phyloP scores from a whole-genome alignment of 108 stramenopile genomes.

The Aurantiochytrium sp. region DNA sequence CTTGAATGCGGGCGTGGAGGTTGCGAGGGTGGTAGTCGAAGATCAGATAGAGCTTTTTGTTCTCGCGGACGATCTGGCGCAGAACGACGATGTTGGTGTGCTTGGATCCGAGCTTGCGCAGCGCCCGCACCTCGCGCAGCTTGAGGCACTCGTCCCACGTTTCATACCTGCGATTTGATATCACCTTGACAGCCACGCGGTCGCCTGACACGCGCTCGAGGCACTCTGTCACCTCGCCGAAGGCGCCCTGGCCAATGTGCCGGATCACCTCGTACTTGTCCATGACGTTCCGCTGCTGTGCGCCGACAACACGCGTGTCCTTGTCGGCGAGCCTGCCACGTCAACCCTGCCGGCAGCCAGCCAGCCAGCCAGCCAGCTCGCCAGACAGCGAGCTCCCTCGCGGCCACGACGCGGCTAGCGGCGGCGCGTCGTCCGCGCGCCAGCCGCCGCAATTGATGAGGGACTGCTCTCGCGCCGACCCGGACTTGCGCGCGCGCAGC shows the following conservation, averaged over 20 bases:
- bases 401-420: too few species aligned
- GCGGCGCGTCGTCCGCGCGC: too few species aligned
- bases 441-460: too few species aligned
- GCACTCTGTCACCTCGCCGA: constrained; percentile 29
- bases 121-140: constrained; percentile 28
- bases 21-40: constrained; percentile 22
- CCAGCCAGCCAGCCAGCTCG: too few species aligned
- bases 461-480: too few species aligned
- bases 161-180: constrained; percentile 11
- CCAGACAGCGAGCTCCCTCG: too few species aligned
- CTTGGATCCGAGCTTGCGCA: not conserved
- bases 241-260: constrained; percentile 14
- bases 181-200: constrained; percentile 18
- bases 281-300: not conserved
- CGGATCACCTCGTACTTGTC: not conserved
- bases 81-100: constrained; percentile 35
- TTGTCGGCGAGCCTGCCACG: not conserved
- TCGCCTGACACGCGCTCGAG: not conserved
- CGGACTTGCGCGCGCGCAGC: too few species aligned
- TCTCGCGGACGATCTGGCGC: constrained; percentile 29
- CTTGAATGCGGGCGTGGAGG: not conserved
- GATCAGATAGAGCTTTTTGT: not conserved
- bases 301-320: too few species aligned
- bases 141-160: constrained; percentile 26
- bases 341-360: too few species aligned